Evolutionary conservation across 2,329 filamentous ascomycete species (phyloP).

Genomic region (Colletotrichum costaricense): DNA sequence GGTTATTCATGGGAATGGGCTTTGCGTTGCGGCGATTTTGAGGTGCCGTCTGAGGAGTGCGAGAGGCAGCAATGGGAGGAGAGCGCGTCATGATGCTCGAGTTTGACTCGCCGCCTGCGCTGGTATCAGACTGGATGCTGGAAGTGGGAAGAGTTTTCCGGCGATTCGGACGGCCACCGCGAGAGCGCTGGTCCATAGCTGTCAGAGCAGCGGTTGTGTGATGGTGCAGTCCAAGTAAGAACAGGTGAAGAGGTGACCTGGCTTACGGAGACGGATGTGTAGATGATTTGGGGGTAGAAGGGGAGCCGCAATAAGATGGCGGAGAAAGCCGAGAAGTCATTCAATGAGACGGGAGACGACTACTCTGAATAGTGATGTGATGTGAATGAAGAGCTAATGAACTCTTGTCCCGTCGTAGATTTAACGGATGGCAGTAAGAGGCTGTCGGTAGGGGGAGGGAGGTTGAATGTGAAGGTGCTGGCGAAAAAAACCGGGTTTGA

Average conservation of each 20-base stretch:
- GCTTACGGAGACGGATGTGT: slow-evolving; percentile 3
- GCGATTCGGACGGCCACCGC: slow-evolving; percentile 24
- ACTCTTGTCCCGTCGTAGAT: neutral
- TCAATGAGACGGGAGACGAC: slow-evolving; percentile 12
- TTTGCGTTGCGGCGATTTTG: slow-evolving; percentile 30
- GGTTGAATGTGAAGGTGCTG: slow-evolving; percentile 24
- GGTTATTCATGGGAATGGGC: slow-evolving; percentile 20
- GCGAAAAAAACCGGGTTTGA: slow-evolving; percentile 28
- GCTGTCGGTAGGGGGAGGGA: neutral
- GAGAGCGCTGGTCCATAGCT: slow-evolving; percentile 28
- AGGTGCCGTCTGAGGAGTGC: slow-evolving; percentile 36
- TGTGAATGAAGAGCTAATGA: neutral
- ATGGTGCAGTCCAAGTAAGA: neutral
- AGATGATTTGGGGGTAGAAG: neutral
- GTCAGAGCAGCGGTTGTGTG: neutral
- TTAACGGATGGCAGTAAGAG: neutral
- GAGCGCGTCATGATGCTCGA: slow-evolving; percentile 33
- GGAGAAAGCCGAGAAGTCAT: slow-evolving; percentile 2
- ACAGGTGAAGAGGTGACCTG: neutral
- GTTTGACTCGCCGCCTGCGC: slow-evolving; percentile 19
- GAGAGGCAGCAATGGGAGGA: slow-evolving; percentile 23
- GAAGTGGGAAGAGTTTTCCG: slow-evolving; percentile 30
- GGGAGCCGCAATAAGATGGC: slow-evolving; percentile 3
- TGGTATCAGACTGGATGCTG: slow-evolving; percentile 32
- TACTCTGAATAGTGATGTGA: slow-evolving; percentile 9